Evolutionary conservation across 2,329 filamentous ascomycete genomes (phyloP).

Genomic region (Diaporthe vaccinii): DNA sequence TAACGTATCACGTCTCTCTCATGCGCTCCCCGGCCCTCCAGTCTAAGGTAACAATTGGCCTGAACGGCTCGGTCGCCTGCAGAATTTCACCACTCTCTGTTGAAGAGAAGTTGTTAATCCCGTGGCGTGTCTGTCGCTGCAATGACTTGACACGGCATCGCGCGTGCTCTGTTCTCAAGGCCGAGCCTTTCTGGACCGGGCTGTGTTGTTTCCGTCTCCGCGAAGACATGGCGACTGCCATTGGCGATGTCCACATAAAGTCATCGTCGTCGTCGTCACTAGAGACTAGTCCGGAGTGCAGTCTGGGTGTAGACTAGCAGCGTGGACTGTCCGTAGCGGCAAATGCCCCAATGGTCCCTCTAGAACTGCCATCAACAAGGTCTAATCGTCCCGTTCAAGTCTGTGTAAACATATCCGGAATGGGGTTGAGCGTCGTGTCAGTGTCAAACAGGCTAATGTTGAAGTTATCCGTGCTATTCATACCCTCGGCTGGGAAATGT

Average conservation of each 20-base stretch:
- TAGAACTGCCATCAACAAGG: background rate
- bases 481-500: constrained; percentile 67
- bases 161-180: background rate
- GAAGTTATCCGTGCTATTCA: constrained; percentile 55
- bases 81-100: background rate
- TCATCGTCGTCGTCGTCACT: background rate
- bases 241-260: too few species aligned
- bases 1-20: background rate
- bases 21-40: background rate
- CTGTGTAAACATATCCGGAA: background rate
- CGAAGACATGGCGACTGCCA: background rate
- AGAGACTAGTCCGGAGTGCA: background rate
- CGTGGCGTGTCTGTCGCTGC: background rate
- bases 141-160: background rate
- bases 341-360: too few species aligned
- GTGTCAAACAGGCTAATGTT: constrained; percentile 52
- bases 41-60: background rate
- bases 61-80: background rate
- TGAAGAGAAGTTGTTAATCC: background rate
- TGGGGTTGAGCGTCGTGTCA: background rate
- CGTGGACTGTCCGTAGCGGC: too few species aligned
- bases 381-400: background rate
- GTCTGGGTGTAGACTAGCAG: background rate
- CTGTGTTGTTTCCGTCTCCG: background rate
- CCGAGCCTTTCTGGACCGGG: background rate